Base-by-base conservation (phyloP, 495 filamentous ascomycete genomes). In the Amniculicola lignicola region DNA sequence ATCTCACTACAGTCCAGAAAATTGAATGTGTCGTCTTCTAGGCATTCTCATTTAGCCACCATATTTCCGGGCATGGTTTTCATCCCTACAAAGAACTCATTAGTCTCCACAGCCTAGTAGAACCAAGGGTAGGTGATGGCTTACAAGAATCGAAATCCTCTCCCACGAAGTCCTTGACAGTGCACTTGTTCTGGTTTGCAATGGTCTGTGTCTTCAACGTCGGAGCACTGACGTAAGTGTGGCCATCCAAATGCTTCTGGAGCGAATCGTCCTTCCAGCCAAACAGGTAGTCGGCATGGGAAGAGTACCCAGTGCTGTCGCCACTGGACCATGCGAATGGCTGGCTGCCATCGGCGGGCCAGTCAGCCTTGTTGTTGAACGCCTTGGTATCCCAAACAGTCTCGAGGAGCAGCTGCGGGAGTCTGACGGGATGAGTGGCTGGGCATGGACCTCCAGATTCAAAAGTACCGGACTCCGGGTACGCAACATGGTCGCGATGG, bases 191-290 rank as follows among this genome's bases (percentile, higher is more conserved):
- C 51, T 54, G 51, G 22, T 61, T 18, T 2, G 50, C 57, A 24
- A 61, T 55, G 15, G 23, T 55, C 57, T 61, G 57, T 19, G 50
- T 61, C 51, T 61, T 55, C 23, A 61, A 29, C 36, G 29, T 55
- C 24, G 50, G 42, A 16, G 43, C 43, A 12, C 10, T 16, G 1
- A 55, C 50, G 22, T 55, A 55, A 0, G 50, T 49, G 28, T 55
- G 43, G 1, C 28, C 47, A 48, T 75, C 68, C 63, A 74, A 62
- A 15, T 68, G 68, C 14, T 68, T 64, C 56, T 72, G 73, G 2
- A 79, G 66, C 0, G 74, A 67, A 23, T 76, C 71, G 35, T 69
- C 75, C 57, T 78, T 69, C 75, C 73, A 75, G 14, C 72, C 72
- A 56, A 75, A 75, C 1, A 75, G 62, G 57, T 75, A 75, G 60